These are phyloP conservation scores for Malassezia arunalokei DNA, from an alignment of 1,284 basidiomycete species.

Conservation along the genomic window DNA sequence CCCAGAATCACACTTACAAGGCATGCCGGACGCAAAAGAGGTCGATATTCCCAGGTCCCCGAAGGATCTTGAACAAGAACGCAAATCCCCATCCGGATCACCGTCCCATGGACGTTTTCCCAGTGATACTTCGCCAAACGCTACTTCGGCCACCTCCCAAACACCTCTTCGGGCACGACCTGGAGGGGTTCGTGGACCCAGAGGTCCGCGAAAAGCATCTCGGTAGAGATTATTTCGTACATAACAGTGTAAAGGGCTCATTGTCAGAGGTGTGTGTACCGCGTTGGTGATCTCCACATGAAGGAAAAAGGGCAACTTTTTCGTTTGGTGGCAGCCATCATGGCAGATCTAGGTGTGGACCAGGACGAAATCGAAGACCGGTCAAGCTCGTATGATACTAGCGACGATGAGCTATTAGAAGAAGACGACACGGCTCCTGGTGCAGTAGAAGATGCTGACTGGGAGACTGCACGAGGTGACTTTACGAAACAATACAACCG, in stretches of 20 bases:
- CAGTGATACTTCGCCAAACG: too few species aligned
- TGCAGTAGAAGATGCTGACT: slow-evolving; percentile 42
- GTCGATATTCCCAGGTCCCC: too few species aligned
- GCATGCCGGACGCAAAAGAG: too few species aligned
- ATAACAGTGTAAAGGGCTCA: background rate
- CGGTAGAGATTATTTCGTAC: too few species aligned
- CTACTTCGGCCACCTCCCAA: too few species aligned
- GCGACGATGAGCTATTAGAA: background rate
- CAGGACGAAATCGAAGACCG: background rate
- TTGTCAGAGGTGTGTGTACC: background rate
- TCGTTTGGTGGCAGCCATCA: background rate
- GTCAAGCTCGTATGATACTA: background rate
- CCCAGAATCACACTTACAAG: too few species aligned
- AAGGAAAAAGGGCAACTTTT: background rate
- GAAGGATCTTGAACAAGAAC: too few species aligned
- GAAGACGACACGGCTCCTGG: slow-evolving; percentile 14
- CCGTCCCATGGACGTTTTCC: too few species aligned
- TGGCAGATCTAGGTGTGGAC: background rate
- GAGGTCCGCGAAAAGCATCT: background rate
- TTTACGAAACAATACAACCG: slow-evolving; percentile 45
- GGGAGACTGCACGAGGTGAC: slow-evolving; percentile 41
- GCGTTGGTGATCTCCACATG: background rate
- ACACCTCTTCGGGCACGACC: background rate
- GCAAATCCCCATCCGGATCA: too few species aligned
- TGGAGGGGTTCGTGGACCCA: background rate